Conservation (phyloP, 208 protist species). For the Ichthyophonus hoferi region DNA sequence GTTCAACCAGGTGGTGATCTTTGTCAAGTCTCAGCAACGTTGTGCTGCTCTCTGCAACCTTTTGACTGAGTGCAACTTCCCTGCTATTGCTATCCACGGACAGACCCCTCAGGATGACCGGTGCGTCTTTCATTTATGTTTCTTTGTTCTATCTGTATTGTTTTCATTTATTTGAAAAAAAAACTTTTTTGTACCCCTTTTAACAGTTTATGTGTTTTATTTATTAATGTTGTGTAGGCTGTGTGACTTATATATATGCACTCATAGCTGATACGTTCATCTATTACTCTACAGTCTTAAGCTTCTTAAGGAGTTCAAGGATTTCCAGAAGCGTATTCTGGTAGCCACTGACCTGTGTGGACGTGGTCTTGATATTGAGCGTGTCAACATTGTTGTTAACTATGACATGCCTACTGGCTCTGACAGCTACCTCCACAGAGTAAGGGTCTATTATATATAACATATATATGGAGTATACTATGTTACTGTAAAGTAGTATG, state of each 20-base stretch:
- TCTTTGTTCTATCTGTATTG: no score
- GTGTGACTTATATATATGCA: no score
- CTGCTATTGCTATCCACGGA: constrained; percentile 67
- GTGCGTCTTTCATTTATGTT: neutral
- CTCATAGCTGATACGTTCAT: no score
- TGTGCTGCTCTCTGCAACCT: constrained; percentile 86
- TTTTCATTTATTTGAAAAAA: neutral
- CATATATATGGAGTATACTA: neutral
- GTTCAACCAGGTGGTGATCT: constrained; percentile 99
- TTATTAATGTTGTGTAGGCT: no score
- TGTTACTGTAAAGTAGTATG: neutral
- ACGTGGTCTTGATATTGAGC: constrained; percentile 98
- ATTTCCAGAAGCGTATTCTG: constrained; percentile 92
- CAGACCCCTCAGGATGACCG: neutral
- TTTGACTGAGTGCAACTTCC: constrained; percentile 88
- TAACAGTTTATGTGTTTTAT: constrained; percentile 47
- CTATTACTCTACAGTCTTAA: neutral
- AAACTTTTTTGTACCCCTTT: neutral
- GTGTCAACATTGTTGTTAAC: constrained; percentile 99
- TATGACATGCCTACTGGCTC: constrained; percentile 96
- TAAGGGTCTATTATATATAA: constrained; percentile 61
- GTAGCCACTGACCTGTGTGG: constrained; percentile 98
- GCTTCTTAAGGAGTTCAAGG: constrained; percentile 87
- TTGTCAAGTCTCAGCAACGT: constrained; percentile 87
- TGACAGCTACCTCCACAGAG: constrained; percentile 97